Evolutionary conservation across 2,329 filamentous ascomycete species (phyloP).

Genomic region (Penicillium glabrum): DNA sequence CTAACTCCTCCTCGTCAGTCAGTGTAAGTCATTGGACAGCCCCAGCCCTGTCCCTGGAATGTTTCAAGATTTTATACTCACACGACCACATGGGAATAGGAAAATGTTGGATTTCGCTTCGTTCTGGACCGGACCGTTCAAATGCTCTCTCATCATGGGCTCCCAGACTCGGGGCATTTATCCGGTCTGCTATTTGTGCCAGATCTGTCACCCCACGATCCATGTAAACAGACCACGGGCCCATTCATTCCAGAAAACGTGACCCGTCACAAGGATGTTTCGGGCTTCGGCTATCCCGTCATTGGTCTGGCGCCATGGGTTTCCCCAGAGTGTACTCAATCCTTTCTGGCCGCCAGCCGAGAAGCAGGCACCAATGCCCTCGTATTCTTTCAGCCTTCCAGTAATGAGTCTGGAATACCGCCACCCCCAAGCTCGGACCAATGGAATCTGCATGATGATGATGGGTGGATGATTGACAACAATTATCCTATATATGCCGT

Average conservation of each 20-base stretch:
- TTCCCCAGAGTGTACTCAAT: constrained; percentile 67
- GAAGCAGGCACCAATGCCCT: constrained; percentile 63
- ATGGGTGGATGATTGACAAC: constrained; percentile 69
- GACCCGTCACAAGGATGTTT: constrained; percentile 69
- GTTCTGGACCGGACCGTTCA: constrained; percentile 60
- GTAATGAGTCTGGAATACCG: constrained; percentile 55
- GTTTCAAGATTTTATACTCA: background rate
- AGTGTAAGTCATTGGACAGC: constrained; percentile 31
- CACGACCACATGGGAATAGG: constrained; percentile 14
- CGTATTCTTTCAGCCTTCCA: constrained; percentile 55
- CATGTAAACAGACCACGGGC: constrained; percentile 64
- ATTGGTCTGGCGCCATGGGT: constrained; percentile 89
- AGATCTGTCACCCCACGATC: constrained; percentile 57
- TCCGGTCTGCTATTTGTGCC: constrained; percentile 86
- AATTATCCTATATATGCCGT: constrained; percentile 82
- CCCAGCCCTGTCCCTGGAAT: constrained; percentile 1
- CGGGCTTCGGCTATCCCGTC: constrained; percentile 65
- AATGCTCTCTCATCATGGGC: constrained; percentile 70
- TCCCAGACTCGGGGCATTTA: constrained; percentile 61
- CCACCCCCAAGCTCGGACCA: constrained; percentile 62
- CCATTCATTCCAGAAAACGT: constrained; percentile 72
- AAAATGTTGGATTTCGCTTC: constrained; percentile 35
- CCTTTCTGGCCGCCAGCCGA: constrained; percentile 65
- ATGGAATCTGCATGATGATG: constrained; percentile 71
- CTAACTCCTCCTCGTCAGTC: constrained; percentile 32